These are phyloP conservation scores for Coffea canephora DNA, from an alignment of 257 asterid species.

Conservation along the genomic window DNA sequence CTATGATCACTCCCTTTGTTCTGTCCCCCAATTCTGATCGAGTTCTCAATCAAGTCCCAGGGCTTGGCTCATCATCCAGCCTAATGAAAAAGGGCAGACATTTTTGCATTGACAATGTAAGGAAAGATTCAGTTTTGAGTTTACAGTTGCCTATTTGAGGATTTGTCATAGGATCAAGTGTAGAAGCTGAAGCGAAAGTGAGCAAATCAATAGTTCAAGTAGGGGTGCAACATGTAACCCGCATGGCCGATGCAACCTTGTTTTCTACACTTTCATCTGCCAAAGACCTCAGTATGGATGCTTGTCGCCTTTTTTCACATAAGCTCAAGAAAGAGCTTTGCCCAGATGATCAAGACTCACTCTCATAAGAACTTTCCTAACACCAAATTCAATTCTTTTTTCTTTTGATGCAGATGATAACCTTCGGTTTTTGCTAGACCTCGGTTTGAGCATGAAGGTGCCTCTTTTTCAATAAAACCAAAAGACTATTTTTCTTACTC, in stretches of 20 bases:
- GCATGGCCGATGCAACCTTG: slow-evolving; percentile 79
- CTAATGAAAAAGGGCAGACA: slow-evolving; percentile 73
- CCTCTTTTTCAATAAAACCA: slow-evolving; percentile 1
- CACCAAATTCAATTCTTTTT: not conserved
- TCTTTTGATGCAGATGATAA: slow-evolving; percentile 44
- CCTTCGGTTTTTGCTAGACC: slow-evolving; percentile 35
- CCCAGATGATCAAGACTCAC: slow-evolving; percentile 43
- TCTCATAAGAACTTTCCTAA: slow-evolving; percentile 16
- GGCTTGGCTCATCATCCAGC: slow-evolving; percentile 84
- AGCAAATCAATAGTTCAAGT: slow-evolving; percentile 71
- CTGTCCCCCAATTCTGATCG: slow-evolving; percentile 81
- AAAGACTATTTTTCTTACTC: not conserved
- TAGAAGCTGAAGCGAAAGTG: slow-evolving; percentile 69
- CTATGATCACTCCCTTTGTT: slow-evolving; percentile 73
- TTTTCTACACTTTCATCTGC: slow-evolving; percentile 83
- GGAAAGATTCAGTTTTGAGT: slow-evolving; percentile 43
- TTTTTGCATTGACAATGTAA: slow-evolving; percentile 52
- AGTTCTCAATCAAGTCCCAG: slow-evolving; percentile 80
- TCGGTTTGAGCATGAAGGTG: slow-evolving; percentile 51
- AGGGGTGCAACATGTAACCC: slow-evolving; percentile 67
- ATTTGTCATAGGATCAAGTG: slow-evolving; percentile 72
- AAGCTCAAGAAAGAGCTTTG: slow-evolving; percentile 72
- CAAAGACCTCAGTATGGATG: slow-evolving; percentile 82
- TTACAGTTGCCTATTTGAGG: slow-evolving; percentile 42
- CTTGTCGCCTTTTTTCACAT: slow-evolving; percentile 65